These are phyloP conservation scores for Elongisporangium undulatum DNA, from an alignment of 352 stramenopile genomes.

Conservation along the genomic window DNA sequence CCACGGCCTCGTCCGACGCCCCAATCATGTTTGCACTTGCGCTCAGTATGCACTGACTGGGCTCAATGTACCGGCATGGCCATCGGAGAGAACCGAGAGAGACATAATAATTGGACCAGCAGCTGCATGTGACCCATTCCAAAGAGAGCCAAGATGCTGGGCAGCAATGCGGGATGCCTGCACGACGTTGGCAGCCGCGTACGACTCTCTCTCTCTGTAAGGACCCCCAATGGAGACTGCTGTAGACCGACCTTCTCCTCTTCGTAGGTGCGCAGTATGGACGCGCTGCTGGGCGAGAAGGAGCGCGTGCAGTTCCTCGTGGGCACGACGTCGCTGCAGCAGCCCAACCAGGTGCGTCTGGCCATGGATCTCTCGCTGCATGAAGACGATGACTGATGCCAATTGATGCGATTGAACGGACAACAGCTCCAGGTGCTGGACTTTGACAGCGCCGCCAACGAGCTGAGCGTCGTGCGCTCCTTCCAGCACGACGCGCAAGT, in stretches of 20 bases:
- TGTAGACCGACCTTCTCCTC: not conserved
- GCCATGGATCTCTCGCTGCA: not conserved
- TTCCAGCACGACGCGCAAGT: slow-evolving; percentile 46
- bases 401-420: slow-evolving; percentile 7
- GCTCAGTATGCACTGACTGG: not conserved
- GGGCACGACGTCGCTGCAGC: slow-evolving; percentile 56
- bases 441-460: slow-evolving; percentile 33
- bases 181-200: not conserved
- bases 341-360: slow-evolving; percentile 51
- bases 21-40: not conserved
- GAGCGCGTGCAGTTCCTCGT: slow-evolving; percentile 60
- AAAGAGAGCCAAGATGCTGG: not conserved
- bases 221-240: not conserved
- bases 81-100: not conserved
- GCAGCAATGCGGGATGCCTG: not conserved
- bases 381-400: not conserved
- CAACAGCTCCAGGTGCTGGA: slow-evolving; percentile 59
- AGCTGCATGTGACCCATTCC: not conserved
- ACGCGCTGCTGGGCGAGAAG: slow-evolving; percentile 61
- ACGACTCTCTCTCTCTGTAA: not conserved
- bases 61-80: not conserved
- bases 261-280: slow-evolving; percentile 52
- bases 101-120: not conserved
- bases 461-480: slow-evolving; percentile 30
- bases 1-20: slow-evolving; percentile 35